Conservation (phyloP, 148 eudicot genomes). For the Cornus controversa region DNA sequence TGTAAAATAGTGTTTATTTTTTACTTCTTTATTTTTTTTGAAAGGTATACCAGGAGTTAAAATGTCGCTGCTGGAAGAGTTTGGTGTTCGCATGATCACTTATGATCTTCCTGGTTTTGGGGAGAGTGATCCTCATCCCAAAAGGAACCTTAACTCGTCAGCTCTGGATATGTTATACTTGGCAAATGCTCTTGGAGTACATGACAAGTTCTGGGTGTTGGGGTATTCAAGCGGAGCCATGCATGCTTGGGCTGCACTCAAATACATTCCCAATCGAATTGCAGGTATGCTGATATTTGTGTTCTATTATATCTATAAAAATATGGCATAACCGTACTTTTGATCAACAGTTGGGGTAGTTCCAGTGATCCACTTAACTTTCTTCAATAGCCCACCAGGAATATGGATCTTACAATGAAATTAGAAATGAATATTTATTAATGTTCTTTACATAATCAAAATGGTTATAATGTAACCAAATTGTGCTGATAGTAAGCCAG, state of each 20-base stretch:
- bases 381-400: too few species aligned
- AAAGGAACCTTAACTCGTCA: slow-evolving; percentile 74
- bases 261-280: slow-evolving; percentile 60
- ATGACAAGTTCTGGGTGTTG: slow-evolving; percentile 78
- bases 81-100: slow-evolving; percentile 73
- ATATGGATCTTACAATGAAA: not conserved
- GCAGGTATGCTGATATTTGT: slow-evolving; percentile 49
- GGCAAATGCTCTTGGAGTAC: slow-evolving; percentile 60
- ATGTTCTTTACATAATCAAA: not conserved
- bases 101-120: slow-evolving; percentile 99
- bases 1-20: not conserved
- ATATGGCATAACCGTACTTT: not conserved
- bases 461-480: not conserved
- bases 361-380: too few species aligned
- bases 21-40: slow-evolving; percentile 5
- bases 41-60: slow-evolving; percentile 78
- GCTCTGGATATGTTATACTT: slow-evolving; percentile 71
- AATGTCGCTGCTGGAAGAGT: slow-evolving; percentile 61
- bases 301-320: not conserved
- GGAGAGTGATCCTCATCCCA: slow-evolving; percentile 85
- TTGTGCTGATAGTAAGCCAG: not conserved
- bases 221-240: slow-evolving; percentile 83
- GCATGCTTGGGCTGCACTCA: slow-evolving; percentile 92
- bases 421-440: not conserved
- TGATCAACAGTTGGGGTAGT: not conserved